Evolutionary conservation across 768 basidiomycete genomes (phyloP).

Genomic region (Clathrus columnatus): DNA sequence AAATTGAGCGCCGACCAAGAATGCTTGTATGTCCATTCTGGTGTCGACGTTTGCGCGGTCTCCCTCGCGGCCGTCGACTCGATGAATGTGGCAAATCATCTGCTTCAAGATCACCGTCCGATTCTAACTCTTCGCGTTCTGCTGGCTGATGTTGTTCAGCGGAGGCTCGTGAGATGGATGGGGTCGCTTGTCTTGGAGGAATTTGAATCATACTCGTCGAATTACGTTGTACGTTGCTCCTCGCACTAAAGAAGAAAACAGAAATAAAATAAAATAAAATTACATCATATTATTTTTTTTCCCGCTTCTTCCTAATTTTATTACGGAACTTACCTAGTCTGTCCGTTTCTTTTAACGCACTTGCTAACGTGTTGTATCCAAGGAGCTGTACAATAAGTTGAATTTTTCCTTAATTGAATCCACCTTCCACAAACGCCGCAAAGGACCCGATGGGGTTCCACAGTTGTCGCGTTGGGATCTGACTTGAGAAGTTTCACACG

Average conservation of each 20-base stretch:
- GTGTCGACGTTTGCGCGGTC: neutral
- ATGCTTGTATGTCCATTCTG: neutral
- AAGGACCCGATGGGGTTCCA: constrained; percentile 43
- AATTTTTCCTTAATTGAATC: constrained; percentile 50
- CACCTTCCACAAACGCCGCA: constrained; percentile 59
- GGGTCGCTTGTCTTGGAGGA: neutral
- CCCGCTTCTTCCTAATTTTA: too few relatives aligned
- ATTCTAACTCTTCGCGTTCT: neutral
- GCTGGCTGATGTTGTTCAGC: neutral
- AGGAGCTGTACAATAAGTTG: constrained; percentile 10
- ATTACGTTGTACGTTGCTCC: neutral
- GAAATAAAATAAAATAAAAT: neutral
- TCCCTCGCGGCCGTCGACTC: neutral
- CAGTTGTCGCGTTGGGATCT: constrained; percentile 43
- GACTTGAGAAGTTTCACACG: constrained; percentile 43
- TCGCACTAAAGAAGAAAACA: neutral
- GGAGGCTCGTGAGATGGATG: neutral
- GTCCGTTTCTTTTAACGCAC: neutral
- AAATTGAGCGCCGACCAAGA: neutral
- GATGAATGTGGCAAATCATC: neutral
- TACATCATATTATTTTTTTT: neutral
- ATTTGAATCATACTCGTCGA: neutral
- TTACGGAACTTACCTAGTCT: neutral
- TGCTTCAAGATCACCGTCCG: neutral
- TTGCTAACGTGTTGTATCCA: constrained; percentile 8